Evolutionary conservation across 345 rosid genomes (phyloP).

Genomic region (Hirschfeldia incana): DNA sequence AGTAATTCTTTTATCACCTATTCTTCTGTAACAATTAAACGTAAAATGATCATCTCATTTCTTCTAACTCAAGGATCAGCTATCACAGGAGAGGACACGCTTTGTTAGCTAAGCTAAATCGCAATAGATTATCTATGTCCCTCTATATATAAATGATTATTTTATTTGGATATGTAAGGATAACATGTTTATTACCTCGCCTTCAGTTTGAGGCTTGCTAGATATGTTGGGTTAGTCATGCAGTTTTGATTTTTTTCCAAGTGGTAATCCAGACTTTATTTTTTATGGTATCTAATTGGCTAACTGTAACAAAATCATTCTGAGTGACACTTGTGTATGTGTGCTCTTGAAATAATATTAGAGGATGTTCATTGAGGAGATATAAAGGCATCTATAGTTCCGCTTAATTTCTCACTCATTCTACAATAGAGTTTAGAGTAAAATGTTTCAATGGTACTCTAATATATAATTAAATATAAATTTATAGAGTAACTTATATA

Average conservation of each 20-base stretch:
- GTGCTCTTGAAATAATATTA: not conserved
- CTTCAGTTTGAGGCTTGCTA: slow-evolving; percentile 10
- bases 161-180: not conserved
- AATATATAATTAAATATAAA: no score
- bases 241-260: slow-evolving; percentile 5
- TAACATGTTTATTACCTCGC: not conserved
- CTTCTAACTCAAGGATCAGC: not conserved
- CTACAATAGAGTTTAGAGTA: no score
- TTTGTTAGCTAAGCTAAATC: not conserved
- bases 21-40: not conserved
- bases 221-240: slow-evolving; percentile 36
- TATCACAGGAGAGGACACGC: not conserved
- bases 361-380: not conserved
- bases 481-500: no score
- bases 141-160: not conserved
- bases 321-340: not conserved
- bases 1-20: not conserved
- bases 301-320: slow-evolving; percentile 8
- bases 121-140: not conserved
- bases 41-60: not conserved
- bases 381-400: no score
- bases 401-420: no score
- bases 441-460: no score
- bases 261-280: not conserved
- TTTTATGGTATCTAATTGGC: not conserved